phyloP scores from a whole-genome alignment of 192 early-diverging fungal species.

The Linderina pennispora region DNA sequence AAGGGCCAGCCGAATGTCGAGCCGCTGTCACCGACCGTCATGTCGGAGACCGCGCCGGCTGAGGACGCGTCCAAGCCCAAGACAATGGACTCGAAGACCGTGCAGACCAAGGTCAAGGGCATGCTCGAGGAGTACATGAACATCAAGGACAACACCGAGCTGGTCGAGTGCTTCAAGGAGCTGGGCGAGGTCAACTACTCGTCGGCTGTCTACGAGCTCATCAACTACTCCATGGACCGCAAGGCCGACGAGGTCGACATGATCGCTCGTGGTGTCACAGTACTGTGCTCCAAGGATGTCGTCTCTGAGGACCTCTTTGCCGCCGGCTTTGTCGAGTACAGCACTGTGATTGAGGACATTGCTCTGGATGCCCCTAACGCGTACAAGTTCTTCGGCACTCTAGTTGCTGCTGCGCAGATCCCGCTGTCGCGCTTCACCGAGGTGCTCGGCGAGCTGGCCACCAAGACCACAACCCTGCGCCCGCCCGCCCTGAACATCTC shows the following conservation, averaged over 20 bases:
- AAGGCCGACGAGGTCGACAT: conserved; percentile 50
- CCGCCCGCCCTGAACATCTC: conserved; percentile 23
- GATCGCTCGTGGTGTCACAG: conserved; percentile 46
- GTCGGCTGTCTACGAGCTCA: conserved; percentile 49
- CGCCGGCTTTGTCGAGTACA: conserved; percentile 46
- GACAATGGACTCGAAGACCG: conserved; percentile 44
- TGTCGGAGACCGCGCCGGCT: conserved; percentile 11
- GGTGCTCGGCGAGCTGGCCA: conserved; percentile 34
- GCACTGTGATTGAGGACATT: conserved; percentile 64
- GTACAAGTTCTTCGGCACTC: conserved; percentile 56
- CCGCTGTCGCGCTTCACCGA: conserved; percentile 44
- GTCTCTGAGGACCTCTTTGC: conserved; percentile 50
- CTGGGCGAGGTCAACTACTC: conserved; percentile 54
- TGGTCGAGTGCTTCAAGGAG: conserved; percentile 64
- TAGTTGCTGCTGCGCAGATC: conserved; percentile 51
- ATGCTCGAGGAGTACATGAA: conserved; percentile 58
- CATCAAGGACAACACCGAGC: conserved; percentile 54
- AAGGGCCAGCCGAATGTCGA: conserved; percentile 21
- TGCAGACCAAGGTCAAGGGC: conserved; percentile 48
- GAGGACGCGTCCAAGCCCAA: conserved; percentile 14
- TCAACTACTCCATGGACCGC: conserved; percentile 60
- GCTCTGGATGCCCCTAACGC: conserved; percentile 65
- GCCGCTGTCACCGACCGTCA: conserved; percentile 3
- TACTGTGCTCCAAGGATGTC: conserved; percentile 36
- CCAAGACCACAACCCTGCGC: conserved; percentile 5